Evolutionary conservation across 2,329 filamentous ascomycete genomes (phyloP).

Genomic region (Tothia fuscella): DNA sequence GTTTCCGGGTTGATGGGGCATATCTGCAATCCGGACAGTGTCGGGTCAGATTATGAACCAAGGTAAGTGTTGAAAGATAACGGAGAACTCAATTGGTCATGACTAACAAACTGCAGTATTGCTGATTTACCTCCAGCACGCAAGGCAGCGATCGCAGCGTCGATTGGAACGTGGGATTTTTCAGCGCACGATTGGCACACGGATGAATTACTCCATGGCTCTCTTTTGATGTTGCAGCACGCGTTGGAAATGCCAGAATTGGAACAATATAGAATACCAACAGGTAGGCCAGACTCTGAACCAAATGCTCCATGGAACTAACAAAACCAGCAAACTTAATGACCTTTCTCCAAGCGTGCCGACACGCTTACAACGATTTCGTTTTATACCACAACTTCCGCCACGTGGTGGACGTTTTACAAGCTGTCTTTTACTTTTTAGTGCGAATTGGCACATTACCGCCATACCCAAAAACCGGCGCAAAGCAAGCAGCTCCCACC

Average conservation of each 20-base stretch:
- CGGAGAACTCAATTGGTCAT: conserved; percentile 5
- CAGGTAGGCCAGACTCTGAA: conserved; percentile 45
- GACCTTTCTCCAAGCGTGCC: conserved; percentile 75
- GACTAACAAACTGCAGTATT: conserved; percentile 32
- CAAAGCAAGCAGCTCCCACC: conserved; percentile 27
- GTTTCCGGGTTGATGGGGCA: conserved; percentile 81
- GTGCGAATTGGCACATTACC: conserved; percentile 67
- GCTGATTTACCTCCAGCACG: conserved; percentile 57
- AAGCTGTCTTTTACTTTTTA: conserved; percentile 85
- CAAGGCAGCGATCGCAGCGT: conserved; percentile 51
- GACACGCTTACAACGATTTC: conserved; percentile 90
- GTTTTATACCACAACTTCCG: conserved; percentile 98
- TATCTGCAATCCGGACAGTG: conserved; percentile 63
- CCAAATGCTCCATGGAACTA: conserved; percentile 29
- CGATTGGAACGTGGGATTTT: conserved; percentile 73
- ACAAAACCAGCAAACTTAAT: conserved; percentile 58
- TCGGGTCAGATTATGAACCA: conserved; percentile 48
- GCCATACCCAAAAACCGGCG: conserved; percentile 41
- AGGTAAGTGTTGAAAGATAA: conserved; percentile 33
- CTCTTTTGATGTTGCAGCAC: conserved; percentile 83
- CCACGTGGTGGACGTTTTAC: conserved; percentile 90
- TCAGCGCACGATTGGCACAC: conserved; percentile 81
- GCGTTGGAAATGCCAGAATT: conserved; percentile 71
- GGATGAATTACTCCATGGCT: conserved; percentile 77
- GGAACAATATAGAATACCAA: conserved; percentile 65